Conservation (phyloP, 768 basidiomycete species). For the Podaxis sp. region DNA sequence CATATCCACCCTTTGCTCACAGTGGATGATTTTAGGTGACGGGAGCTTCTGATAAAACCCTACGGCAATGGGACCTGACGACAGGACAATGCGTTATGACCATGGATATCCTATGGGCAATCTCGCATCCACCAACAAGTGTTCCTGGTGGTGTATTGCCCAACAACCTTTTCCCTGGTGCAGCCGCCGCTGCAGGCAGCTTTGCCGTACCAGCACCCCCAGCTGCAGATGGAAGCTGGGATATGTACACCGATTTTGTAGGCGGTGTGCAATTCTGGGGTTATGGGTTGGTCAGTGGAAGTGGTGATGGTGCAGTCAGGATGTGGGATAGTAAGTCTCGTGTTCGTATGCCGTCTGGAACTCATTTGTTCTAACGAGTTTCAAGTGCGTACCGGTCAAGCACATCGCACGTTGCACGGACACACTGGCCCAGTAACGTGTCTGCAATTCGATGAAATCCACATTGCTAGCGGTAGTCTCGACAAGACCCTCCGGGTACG, state of each 20-base stretch:
- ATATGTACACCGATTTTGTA: constrained; percentile 96
- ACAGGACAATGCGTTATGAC: constrained; percentile 99
- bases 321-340: constrained; percentile 98
- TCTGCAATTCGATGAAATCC: constrained; percentile 94
- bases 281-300: constrained; percentile 94
- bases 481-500: constrained; percentile 90
- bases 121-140: constrained; percentile 76
- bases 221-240: constrained; percentile 87
- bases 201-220: constrained; percentile 88
- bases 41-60: constrained; percentile 96
- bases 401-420: constrained; percentile 88
- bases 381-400: constrained; percentile 95
- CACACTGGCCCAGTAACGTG: constrained; percentile 94
- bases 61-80: constrained; percentile 96
- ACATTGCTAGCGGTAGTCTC: constrained; percentile 89
- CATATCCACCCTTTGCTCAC: constrained; percentile 10
- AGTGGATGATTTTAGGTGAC: constrained; percentile 65
- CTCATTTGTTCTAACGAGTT: not conserved
- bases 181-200: constrained; percentile 54
- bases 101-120: constrained; percentile 99
- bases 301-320: constrained; percentile 93
- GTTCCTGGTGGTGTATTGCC: constrained; percentile 39
- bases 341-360: not conserved
- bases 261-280: constrained; percentile 99
- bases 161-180: constrained; percentile 49